Base-by-base conservation (phyloP, 192 early-diverging fungal species). In the Lunasporangiospora selenospora region DNA sequence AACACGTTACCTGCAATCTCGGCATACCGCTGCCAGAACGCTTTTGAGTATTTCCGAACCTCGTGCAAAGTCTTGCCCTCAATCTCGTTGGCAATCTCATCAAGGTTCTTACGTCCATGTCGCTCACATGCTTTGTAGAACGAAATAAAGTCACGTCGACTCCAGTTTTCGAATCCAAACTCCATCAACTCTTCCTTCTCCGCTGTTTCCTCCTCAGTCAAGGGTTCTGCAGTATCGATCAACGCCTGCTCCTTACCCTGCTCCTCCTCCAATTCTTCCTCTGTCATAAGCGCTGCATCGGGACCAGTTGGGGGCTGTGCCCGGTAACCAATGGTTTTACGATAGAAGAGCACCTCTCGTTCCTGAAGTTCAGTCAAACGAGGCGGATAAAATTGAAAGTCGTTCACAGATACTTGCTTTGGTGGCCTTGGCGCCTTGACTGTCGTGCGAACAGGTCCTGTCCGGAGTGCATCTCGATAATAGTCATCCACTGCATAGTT, bases 401-500 rank as follows among this genome's bases (percentile, higher is more conserved):
- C 97, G 31, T 89, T 81, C 65, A 81, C 75, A 56, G 80, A 77
- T 48, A 88, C 82, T 64, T 86, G 82, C 65, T 89, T 90, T 21
- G 86, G 88, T 16, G 80, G 81, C 21, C 81, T 79, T 75, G 86
- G 89, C 18, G 84, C 80, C 39, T 79, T 83, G 38, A 78, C 81
- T 3, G 77, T 56, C 13, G 78, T 57, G 2, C 85, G 54, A 58
- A 91, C 93, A 23, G 84, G 46, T 19, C 78, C 81, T 38, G 85
- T 78, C 16, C 91, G 85, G 36, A 97, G 76, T 1, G 91, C 90
- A 65, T 95, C 93, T 63, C 91, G 91, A 59, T 94, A 97, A 75
- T 95, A 97, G 69, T 95, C 92, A 55, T 97, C 93, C 0, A 97
- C 87, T 0, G 89, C 88, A 67, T 97, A 97, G 75, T 92, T 95